Conservation (phyloP, 371 early-diverging fungal species). For the Mortierella sp. region DNA sequence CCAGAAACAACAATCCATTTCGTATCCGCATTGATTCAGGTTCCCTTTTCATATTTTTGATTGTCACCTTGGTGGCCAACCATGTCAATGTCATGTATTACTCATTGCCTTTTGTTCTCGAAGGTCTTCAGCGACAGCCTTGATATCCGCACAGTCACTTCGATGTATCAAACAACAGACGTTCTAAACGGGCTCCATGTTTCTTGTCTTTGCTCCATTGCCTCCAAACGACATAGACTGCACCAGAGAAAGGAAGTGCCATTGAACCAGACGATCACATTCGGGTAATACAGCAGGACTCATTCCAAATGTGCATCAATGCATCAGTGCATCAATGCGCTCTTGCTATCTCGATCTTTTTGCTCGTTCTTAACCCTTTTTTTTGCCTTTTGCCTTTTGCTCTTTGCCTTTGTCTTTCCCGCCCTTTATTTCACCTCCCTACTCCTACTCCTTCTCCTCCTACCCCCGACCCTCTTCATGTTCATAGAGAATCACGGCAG, state of each 20-base stretch:
- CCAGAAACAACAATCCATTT: neutral
- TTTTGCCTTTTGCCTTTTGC: neutral
- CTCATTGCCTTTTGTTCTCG: too few species aligned
- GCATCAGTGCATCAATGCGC: too few species aligned
- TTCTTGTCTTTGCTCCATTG: neutral
- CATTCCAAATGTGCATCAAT: too few species aligned
- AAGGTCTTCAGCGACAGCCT: too few species aligned
- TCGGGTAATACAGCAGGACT: slow-evolving; percentile 29
- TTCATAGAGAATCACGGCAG: slow-evolving; percentile 49
- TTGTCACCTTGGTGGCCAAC: too few species aligned
- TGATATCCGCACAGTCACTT: too few species aligned
- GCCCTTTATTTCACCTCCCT: neutral
- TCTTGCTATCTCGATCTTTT: too few species aligned
- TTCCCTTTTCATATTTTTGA: too few species aligned
- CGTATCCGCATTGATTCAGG: neutral
- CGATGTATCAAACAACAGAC: neutral
- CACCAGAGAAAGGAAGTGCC: slow-evolving; percentile 43
- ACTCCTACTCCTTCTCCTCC: neutral
- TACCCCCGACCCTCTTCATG: slow-evolving; percentile 4
- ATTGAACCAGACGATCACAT: slow-evolving; percentile 52
- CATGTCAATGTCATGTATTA: too few species aligned
- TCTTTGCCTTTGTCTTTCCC: neutral
- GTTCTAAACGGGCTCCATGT: slow-evolving; percentile 4
- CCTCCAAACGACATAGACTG: slow-evolving; percentile 45
- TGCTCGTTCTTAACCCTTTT: neutral